Percentiles rank a stretch among this genome's conserved stretches.
Evolutionary conservation across 2,329 filamentous ascomycete species (phyloP).

Genomic region (Ascochyta clinopodiicola): DNA sequence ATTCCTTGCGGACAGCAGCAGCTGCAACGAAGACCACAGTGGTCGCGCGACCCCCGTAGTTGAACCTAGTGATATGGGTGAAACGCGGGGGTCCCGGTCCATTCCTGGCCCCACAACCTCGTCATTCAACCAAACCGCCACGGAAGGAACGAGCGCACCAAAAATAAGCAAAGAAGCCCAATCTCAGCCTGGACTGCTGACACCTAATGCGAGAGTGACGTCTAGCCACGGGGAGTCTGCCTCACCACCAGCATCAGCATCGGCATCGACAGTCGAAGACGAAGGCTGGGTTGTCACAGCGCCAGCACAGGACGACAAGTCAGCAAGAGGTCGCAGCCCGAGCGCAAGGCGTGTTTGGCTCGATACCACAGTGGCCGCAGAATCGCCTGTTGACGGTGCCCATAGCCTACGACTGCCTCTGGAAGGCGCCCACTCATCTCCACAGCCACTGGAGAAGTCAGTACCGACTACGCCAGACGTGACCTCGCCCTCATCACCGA

Average conservation of each 20-base stretch:
- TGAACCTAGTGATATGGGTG: conserved; percentile 34
- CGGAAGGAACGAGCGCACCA: conserved; percentile 31
- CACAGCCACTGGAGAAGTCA: conserved; percentile 44
- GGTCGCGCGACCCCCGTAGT: conserved; percentile 41
- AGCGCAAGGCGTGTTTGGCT: conserved; percentile 49
- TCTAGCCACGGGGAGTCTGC: conserved; percentile 19
- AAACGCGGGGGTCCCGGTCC: conserved; percentile 38
- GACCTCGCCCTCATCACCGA: conserved; percentile 51
- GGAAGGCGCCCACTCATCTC: conserved; percentile 47
- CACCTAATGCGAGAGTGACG: conserved; percentile 27
- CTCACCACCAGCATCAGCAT: conserved; percentile 41
- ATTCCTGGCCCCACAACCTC: conserved; percentile 40
- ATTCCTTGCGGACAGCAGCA: conserved; percentile 60
- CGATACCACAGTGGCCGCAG: conserved; percentile 47
- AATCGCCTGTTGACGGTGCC: conserved; percentile 36
- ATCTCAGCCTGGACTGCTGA: conserved; percentile 32
- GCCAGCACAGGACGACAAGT: conserved; percentile 34
- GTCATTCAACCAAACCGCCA: conserved; percentile 24
- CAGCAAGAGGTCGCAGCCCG: conserved; percentile 22
- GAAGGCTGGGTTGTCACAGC: conserved; percentile 48
- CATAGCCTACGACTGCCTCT: conserved; percentile 47
- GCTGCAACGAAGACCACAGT: conserved; percentile 58
- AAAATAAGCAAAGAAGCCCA: conserved; percentile 35
- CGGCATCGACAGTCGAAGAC: conserved; percentile 33
- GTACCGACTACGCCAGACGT: conserved; percentile 39